A percentile compares a stretch with the other conserved stretches of the same genome.
phyloP scores from a whole-genome alignment of 73 alveolate genomes.

The Tetrahymena thermophila region DNA sequence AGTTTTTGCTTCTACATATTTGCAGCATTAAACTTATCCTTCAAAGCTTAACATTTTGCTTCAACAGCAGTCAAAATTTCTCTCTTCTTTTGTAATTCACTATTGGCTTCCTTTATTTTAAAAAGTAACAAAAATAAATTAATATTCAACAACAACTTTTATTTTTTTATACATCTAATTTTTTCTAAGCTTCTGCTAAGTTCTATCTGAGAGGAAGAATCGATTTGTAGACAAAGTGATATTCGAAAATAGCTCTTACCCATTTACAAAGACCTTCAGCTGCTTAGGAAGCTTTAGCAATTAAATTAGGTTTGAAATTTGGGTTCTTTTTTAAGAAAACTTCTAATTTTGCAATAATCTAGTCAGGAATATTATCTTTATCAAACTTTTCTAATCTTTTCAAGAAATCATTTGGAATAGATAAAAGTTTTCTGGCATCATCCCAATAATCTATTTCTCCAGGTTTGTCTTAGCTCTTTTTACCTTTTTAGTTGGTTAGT shows the following conservation, averaged over 20 bases:
- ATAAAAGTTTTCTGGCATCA: conserved; percentile 67
- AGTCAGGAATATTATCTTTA: conserved; percentile 66
- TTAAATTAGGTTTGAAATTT: conserved; percentile 61
- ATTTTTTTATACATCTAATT: background rate
- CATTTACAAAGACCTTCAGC: conserved; percentile 85
- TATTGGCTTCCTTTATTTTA: conserved; percentile 58
- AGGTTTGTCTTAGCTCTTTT: conserved; percentile 49
- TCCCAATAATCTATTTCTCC: conserved; percentile 77
- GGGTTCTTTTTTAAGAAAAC: conserved; percentile 52
- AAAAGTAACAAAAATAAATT: conserved; percentile 1
- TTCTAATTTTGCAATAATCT: conserved; percentile 51
- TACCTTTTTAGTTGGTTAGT: conserved; percentile 57
- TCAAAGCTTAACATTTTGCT: conserved; percentile 72
- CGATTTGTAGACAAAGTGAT: conserved; percentile 72
- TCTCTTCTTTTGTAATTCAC: conserved; percentile 74
- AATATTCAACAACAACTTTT: background rate
- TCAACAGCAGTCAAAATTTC: conserved; percentile 73
- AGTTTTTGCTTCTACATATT: conserved; percentile 73
- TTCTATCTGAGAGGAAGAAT: conserved; percentile 89
- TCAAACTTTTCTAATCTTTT: conserved; percentile 58
- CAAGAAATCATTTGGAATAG: conserved; percentile 61
- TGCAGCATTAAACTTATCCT: conserved; percentile 81
- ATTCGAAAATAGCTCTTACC: conserved; percentile 72
- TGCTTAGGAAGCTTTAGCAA: conserved; percentile 69
- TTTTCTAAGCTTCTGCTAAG: conserved; percentile 68